Conservation (phyloP, 2,329 filamentous ascomycete species). For the Trichoderma sp. region DNA sequence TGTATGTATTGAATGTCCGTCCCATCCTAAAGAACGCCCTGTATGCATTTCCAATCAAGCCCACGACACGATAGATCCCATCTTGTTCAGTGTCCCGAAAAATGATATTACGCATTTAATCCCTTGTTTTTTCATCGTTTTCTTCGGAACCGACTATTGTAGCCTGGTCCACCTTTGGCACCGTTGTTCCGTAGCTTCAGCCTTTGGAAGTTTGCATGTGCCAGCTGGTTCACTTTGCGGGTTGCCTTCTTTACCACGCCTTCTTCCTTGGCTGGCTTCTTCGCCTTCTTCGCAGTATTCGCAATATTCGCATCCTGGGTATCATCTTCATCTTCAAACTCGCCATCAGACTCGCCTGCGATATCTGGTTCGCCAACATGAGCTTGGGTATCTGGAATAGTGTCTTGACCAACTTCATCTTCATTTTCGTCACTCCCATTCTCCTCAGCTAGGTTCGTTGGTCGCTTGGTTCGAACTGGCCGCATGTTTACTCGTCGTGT, state of each 20-base stretch:
- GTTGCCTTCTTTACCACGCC: conserved; percentile 53
- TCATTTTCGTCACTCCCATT: conserved; percentile 32
- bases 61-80: not conserved
- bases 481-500: conserved; percentile 68
- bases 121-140: conserved; percentile 35
- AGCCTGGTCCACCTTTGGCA: conserved; percentile 61
- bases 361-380: conserved; percentile 18
- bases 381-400: conserved; percentile 36
- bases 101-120: not conserved
- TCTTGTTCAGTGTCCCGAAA: not conserved
- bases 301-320: conserved; percentile 25
- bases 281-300: conserved; percentile 31
- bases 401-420: conserved; percentile 40
- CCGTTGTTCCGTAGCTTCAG: conserved; percentile 64
- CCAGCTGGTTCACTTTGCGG: conserved; percentile 64
- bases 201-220: conserved; percentile 67
- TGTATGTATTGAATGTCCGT: not conserved
- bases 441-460: conserved; percentile 34
- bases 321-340: conserved; percentile 28
- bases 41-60: conserved; percentile 10
- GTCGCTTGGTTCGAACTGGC: conserved; percentile 53
- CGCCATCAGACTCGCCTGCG: conserved; percentile 26
- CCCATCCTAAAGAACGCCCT: conserved; percentile 19
- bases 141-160: conserved; percentile 60
- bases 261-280: conserved; percentile 38